Percentiles rank a stretch among this genome's conserved stretches.
phyloP scores from a whole-genome alignment of 1,139 yeast genomes.

The Taphrina betulina region DNA sequence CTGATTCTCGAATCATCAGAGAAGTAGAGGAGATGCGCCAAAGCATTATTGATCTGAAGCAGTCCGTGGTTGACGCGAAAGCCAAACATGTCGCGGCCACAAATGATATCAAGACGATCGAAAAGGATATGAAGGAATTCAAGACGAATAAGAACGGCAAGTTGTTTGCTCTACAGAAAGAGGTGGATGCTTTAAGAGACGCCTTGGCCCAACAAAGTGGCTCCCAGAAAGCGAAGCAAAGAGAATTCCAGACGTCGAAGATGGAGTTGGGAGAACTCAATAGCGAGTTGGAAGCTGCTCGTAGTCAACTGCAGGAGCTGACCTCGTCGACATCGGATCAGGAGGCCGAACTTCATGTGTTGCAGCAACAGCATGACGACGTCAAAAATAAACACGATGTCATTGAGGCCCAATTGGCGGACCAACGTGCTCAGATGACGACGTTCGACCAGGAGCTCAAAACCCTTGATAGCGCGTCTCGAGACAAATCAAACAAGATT shows the following conservation, averaged over 20 bases:
- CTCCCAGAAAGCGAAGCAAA: constrained; percentile 52
- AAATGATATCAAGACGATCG: constrained; percentile 49
- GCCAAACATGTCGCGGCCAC: constrained; percentile 48
- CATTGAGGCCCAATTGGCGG: constrained; percentile 51
- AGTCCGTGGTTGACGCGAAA: constrained; percentile 53
- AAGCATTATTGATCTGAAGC: constrained; percentile 39
- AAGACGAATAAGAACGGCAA: constrained; percentile 76
- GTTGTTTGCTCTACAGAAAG: constrained; percentile 61
- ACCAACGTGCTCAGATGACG: constrained; percentile 61
- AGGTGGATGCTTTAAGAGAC: constrained; percentile 50
- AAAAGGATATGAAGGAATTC: constrained; percentile 80
- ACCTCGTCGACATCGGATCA: constrained; percentile 33
- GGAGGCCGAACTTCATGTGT: constrained; percentile 33
- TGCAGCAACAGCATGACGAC: constrained; percentile 30
- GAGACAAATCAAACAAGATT: constrained; percentile 52
- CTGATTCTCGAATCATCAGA: constrained; percentile 51
- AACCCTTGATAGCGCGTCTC: constrained; percentile 59
- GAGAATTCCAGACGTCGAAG: constrained; percentile 61
- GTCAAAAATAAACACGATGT: constrained; percentile 31
- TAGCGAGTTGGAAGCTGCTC: constrained; percentile 54
- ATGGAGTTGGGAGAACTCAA: constrained; percentile 69
- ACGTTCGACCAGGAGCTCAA: constrained; percentile 78
- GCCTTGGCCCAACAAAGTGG: constrained; percentile 49
- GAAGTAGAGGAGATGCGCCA: constrained; percentile 34
- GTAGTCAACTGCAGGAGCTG: constrained; percentile 35